Evolutionary conservation across 2,329 filamentous ascomycete genomes (phyloP).

Genomic region (Coniochaeta pulveracea): DNA sequence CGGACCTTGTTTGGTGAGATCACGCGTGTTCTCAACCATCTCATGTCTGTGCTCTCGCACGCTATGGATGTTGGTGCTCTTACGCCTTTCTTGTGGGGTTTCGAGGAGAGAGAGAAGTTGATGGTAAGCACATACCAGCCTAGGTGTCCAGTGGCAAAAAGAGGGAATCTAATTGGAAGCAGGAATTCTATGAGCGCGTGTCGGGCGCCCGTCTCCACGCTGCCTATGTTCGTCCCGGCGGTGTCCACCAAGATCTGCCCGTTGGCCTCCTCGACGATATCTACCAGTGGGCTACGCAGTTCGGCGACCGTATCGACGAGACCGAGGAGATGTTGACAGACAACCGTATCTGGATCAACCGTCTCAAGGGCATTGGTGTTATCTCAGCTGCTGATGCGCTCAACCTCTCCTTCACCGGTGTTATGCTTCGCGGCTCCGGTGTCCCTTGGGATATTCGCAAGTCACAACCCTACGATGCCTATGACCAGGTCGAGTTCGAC

Average conservation of each 20-base stretch:
- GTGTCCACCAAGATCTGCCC: conserved; percentile 91
- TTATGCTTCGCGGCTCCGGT: conserved; percentile 95
- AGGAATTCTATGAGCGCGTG: conserved; percentile 99
- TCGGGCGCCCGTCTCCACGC: conserved; percentile 95
- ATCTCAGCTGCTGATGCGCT: conserved; percentile 88
- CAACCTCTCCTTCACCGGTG: conserved; percentile 91
- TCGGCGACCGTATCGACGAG: conserved; percentile 95
- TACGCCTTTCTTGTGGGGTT: conserved; percentile 98
- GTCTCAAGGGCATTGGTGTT: conserved; percentile 84
- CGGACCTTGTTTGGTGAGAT: conserved; percentile 92
- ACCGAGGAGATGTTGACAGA: conserved; percentile 98
- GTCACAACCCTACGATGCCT: conserved; percentile 93
- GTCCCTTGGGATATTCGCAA: conserved; percentile 96
- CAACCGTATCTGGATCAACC: conserved; percentile 97
- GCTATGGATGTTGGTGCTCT: conserved; percentile 98
- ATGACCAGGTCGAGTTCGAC: conserved; percentile 96
- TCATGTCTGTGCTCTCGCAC: conserved; percentile 95
- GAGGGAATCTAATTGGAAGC: too few relatives aligned
- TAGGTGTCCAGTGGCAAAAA: conserved; percentile 3
- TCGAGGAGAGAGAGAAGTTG: conserved; percentile 98
- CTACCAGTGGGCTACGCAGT: conserved; percentile 99
- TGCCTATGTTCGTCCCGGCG: conserved; percentile 91
- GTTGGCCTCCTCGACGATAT: conserved; percentile 94
- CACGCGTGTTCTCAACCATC: conserved; percentile 87
- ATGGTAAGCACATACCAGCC: conserved; percentile 62